Conservation (phyloP, 805 yeast genomes). For the Ogataea trehalophila region DNA sequence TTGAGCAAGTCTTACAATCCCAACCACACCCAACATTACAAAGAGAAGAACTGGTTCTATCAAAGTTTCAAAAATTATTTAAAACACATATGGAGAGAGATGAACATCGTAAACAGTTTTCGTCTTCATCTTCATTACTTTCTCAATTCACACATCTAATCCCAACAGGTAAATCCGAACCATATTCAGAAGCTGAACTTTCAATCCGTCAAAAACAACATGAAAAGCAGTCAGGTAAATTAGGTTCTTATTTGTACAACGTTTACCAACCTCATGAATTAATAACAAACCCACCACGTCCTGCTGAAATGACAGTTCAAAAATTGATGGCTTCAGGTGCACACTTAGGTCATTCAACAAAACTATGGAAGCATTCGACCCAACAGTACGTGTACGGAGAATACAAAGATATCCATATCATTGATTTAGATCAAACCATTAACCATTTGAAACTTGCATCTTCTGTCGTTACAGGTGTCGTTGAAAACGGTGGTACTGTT, state of each 20-base stretch:
- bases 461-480: conserved; percentile 78
- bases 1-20: conserved; percentile 21
- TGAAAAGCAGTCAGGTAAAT: conserved; percentile 43
- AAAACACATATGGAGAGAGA: conserved; percentile 24
- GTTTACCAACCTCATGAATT: conserved; percentile 71
- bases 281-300: conserved; percentile 50
- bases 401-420: conserved; percentile 86
- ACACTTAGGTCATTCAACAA: conserved; percentile 88
- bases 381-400: conserved; percentile 86
- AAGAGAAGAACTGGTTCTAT: conserved; percentile 25
- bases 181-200: conserved; percentile 75
- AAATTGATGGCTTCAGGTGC: conserved; percentile 87
- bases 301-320: conserved; percentile 57
- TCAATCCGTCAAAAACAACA: conserved; percentile 69
- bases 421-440: conserved; percentile 83
- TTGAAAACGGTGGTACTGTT: conserved; percentile 75
- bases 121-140: conserved; percentile 23
- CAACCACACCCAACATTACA: conserved; percentile 25
- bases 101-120: conserved; percentile 16
- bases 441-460: conserved; percentile 73
- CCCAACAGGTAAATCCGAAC: conserved; percentile 54
- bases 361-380: conserved; percentile 72
- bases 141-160: conserved; percentile 55
- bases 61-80: conserved; percentile 25
- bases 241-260: conserved; percentile 62